Conservation (phyloP, 2,329 filamentous ascomycete species). For the Myriosclerotinia scirpicola region DNA sequence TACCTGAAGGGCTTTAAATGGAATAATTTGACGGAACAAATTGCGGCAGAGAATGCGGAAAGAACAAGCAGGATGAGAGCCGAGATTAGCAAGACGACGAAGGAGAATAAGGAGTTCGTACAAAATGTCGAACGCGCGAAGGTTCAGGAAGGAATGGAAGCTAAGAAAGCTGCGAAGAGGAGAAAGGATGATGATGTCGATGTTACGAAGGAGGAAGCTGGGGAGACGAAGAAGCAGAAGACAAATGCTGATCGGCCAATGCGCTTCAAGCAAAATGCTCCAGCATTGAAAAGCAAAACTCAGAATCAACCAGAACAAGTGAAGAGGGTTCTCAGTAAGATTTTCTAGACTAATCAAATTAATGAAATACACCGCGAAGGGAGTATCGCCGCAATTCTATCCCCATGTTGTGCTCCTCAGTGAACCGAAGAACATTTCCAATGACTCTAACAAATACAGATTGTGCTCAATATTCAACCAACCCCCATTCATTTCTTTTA, state of each 20-base stretch:
- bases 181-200: slow-evolving; percentile 40
- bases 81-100: slow-evolving; percentile 72
- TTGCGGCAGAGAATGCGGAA: slow-evolving; percentile 79
- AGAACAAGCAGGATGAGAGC: slow-evolving; percentile 71
- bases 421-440: slow-evolving; percentile 15
- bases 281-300: slow-evolving; percentile 51
- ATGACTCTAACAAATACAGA: background rate
- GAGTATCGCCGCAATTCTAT: background rate
- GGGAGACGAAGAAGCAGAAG: slow-evolving; percentile 38
- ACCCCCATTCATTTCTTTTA: slow-evolving; percentile 1
- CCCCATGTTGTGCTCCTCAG: slow-evolving; percentile 8
- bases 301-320: slow-evolving; percentile 56
- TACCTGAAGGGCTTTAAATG: slow-evolving; percentile 86
- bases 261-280: slow-evolving; percentile 66
- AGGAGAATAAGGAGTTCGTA: slow-evolving; percentile 80
- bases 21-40: slow-evolving; percentile 72
- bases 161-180: slow-evolving; percentile 53
- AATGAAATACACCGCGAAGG: background rate
- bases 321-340: slow-evolving; percentile 62
- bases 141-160: slow-evolving; percentile 73
- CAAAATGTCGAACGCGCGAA: slow-evolving; percentile 77
- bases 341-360: slow-evolving; percentile 54
- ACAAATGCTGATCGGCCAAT: slow-evolving; percentile 43
- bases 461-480: slow-evolving; percentile 11
- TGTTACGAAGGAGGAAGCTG: slow-evolving; percentile 31